Conservation (phyloP, 441 rosid species). For the Gossypium schwendimanii region DNA sequence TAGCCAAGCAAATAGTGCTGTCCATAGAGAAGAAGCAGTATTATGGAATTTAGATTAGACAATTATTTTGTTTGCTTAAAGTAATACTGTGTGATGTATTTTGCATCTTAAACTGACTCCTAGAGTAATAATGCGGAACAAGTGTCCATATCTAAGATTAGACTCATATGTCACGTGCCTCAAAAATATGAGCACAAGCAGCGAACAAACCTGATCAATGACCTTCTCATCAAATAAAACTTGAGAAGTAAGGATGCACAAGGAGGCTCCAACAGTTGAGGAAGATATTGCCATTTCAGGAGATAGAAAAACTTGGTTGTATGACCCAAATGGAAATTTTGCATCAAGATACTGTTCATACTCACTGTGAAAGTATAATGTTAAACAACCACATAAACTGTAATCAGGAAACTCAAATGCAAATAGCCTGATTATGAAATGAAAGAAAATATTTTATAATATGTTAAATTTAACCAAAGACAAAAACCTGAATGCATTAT, state of each 20-base stretch:
- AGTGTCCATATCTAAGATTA: neutral
- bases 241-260: slow-evolving; percentile 77
- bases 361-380: slow-evolving; percentile 47
- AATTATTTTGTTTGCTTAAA: neutral
- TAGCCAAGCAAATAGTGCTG: neutral
- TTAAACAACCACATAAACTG: slow-evolving; percentile 18
- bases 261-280: slow-evolving; percentile 68
- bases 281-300: slow-evolving; percentile 85
- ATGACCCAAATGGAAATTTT: slow-evolving; percentile 84
- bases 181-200: neutral
- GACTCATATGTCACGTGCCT: neutral
- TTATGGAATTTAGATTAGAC: neutral
- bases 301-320: slow-evolving; percentile 83
- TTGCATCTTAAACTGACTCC: neutral
- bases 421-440: slow-evolving; percentile 14
- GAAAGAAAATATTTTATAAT: slow-evolving; percentile 9
- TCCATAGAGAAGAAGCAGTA: neutral
- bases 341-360: slow-evolving; percentile 86
- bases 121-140: neutral
- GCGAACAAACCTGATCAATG: slow-evolving; percentile 70
- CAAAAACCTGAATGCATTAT: slow-evolving; percentile 79
- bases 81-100: neutral
- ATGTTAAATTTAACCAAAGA: slow-evolving; percentile 9
- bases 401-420: slow-evolving; percentile 1
- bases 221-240: slow-evolving; percentile 78